Evolutionary conservation across 305 asterid genomes (phyloP).

Genomic region (Solanum aculeatissimum): DNA sequence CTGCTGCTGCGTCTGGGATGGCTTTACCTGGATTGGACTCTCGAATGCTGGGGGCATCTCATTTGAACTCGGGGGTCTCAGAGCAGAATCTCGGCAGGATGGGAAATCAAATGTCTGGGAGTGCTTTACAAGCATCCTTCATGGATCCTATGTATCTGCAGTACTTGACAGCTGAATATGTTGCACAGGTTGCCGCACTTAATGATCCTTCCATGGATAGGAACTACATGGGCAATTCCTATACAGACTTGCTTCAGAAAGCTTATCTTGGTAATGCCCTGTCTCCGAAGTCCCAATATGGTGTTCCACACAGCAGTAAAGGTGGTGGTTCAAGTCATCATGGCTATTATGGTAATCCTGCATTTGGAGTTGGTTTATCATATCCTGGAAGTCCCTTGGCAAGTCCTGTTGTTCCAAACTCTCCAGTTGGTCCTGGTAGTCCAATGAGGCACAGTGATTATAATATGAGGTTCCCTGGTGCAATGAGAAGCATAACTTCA

Average conservation of each 20-base stretch:
- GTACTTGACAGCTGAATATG: conserved; percentile 29
- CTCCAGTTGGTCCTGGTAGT: conserved; percentile 58
- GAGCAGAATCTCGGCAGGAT: conserved; percentile 34
- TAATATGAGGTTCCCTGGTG: conserved; percentile 49
- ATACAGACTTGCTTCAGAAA: conserved; percentile 16
- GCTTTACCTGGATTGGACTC: conserved; percentile 59
- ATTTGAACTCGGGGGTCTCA: conserved; percentile 28
- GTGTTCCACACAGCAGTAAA: conserved; percentile 30
- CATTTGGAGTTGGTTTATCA: conserved; percentile 55
- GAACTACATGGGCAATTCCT: conserved; percentile 42
- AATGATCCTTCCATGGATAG: conserved; percentile 54
- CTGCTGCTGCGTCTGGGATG: conserved; percentile 78
- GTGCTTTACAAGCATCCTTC: conserved; percentile 3
- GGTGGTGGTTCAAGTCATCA: conserved; percentile 44
- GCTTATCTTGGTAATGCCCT: conserved; percentile 9
- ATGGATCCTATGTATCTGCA: conserved; percentile 22
- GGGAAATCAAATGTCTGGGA: conserved; percentile 12
- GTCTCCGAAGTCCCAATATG: conserved; percentile 16
- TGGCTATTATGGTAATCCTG: conserved; percentile 61
- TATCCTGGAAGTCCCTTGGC: conserved; percentile 71
- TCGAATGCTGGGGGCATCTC: conserved; percentile 47
- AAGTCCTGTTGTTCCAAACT: conserved; percentile 36
- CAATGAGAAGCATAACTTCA: conserved; percentile 47
- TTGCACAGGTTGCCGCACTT: conserved; percentile 52
- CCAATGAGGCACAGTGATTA: conserved; percentile 68